Percentiles rank a stretch among this genome's conserved stretches.
These are phyloP conservation scores for Vaccinium darrowii DNA, from an alignment of 148 eudicot species.

Conservation along the genomic window DNA sequence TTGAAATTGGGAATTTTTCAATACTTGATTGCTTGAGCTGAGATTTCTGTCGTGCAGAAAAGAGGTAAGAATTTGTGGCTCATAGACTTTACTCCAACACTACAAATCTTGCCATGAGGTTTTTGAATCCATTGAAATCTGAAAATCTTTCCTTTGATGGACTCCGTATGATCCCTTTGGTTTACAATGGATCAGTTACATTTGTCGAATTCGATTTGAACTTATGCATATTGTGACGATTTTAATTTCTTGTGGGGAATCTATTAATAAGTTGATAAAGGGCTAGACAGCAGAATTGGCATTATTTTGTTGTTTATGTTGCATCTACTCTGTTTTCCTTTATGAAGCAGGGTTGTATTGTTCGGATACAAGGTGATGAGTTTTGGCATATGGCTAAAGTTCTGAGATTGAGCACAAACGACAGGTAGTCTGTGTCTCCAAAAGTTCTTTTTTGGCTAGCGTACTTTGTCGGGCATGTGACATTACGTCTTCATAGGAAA, in stretches of 20 bases:
- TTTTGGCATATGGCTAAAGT: constrained; percentile 96
- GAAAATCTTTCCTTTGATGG: not conserved
- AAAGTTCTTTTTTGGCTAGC: not conserved
- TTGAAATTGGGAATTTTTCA: not conserved
- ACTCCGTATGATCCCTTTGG: not conserved
- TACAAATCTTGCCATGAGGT: not conserved
- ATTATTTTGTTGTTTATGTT: not conserved
- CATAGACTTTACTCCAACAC: not conserved
- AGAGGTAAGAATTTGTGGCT: not conserved
- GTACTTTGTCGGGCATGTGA: not conserved
- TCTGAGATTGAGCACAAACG: constrained; percentile 56
- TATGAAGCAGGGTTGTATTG: constrained; percentile 52
- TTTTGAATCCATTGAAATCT: not conserved
- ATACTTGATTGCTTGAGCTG: not conserved
- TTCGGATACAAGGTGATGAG: constrained; percentile 86
- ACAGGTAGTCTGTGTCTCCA: constrained; percentile 52
- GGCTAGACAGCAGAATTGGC: not conserved
- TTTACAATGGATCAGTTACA: not conserved
- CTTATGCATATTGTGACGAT: not conserved
- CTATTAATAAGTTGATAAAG: not conserved
- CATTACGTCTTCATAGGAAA: not conserved
- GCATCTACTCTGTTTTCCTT: not conserved
- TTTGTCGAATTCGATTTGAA: not conserved
- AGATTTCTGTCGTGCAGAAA: not conserved
- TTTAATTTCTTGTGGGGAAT: not conserved